phyloP scores from a whole-genome alignment of 495 filamentous ascomycete species.

The Podospora pseudoanserina region DNA sequence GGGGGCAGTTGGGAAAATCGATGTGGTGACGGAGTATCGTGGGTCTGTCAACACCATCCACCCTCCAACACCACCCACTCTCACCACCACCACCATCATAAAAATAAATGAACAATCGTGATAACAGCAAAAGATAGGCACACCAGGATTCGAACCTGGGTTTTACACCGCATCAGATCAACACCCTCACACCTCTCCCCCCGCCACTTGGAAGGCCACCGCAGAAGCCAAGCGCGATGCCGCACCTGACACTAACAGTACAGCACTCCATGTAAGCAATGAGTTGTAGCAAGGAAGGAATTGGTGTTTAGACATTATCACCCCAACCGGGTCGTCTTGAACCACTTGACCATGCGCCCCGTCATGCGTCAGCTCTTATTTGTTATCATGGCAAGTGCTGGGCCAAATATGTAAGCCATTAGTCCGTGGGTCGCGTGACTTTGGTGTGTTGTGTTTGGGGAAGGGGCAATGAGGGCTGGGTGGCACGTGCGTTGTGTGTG shows the following conservation, averaged over 20 bases:
- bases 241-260: neutral
- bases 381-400: neutral
- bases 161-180: neutral
- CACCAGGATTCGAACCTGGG: neutral
- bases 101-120: too few relatives aligned
- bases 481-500: too few relatives aligned
- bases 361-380: neutral
- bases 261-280: neutral
- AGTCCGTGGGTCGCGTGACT: neutral
- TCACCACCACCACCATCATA: too few relatives aligned
- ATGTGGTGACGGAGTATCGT: too few relatives aligned
- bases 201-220: neutral
- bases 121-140: neutral
- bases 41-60: too few relatives aligned
- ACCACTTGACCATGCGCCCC: neutral
- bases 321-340: neutral
- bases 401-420: neutral
- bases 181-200: neutral
- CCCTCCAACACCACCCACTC: too few relatives aligned
- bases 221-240: too few relatives aligned
- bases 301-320: neutral
- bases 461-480: too few relatives aligned
- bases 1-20: too few relatives aligned
- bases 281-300: neutral
- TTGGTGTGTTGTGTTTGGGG: too few relatives aligned